Evolutionary conservation across 345 rosid genomes (phyloP).

Genomic region (Euphorbia tirucalli): DNA sequence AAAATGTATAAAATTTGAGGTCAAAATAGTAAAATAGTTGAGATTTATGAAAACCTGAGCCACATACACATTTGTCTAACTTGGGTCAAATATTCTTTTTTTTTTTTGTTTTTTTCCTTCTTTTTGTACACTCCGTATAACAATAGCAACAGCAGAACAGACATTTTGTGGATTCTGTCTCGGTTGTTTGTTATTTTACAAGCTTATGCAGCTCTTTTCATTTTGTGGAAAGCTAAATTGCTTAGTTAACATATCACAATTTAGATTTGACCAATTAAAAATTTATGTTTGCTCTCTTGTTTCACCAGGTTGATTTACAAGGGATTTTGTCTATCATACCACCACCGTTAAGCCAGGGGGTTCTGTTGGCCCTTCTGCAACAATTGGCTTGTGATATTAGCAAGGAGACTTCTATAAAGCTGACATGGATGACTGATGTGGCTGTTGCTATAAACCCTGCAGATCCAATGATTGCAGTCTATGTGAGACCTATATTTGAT

Average conservation of each 20-base stretch:
- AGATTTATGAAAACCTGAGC: too few relatives aligned
- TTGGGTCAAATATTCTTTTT: too few relatives aligned
- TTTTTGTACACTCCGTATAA: too few relatives aligned
- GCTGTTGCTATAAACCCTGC: constrained; percentile 28
- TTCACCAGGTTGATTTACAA: constrained; percentile 23
- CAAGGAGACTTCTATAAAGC: constrained; percentile 16
- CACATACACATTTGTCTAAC: too few relatives aligned
- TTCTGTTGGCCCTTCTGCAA: constrained; percentile 31
- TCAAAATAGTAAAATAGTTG: too few relatives aligned
- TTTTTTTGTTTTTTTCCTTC: too few relatives aligned
- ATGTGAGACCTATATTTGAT: constrained; percentile 29
- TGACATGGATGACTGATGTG: constrained; percentile 33
- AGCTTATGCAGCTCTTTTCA: neutral
- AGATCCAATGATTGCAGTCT: constrained; percentile 31
- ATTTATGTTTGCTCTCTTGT: constrained; percentile 1
- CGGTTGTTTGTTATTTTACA: too few relatives aligned
- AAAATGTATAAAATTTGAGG: too few relatives aligned
- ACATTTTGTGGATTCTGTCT: too few relatives aligned
- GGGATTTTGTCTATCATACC: constrained; percentile 23
- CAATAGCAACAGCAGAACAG: too few relatives aligned
- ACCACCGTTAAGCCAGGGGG: constrained; percentile 29
- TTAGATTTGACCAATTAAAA: neutral
- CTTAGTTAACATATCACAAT: neutral
- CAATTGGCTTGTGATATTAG: constrained; percentile 28
- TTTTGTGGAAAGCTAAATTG: neutral